These are phyloP conservation scores for Curvularia spicifera DNA, from an alignment of 2,329 filamentous ascomycete species.

Conservation along the genomic window DNA sequence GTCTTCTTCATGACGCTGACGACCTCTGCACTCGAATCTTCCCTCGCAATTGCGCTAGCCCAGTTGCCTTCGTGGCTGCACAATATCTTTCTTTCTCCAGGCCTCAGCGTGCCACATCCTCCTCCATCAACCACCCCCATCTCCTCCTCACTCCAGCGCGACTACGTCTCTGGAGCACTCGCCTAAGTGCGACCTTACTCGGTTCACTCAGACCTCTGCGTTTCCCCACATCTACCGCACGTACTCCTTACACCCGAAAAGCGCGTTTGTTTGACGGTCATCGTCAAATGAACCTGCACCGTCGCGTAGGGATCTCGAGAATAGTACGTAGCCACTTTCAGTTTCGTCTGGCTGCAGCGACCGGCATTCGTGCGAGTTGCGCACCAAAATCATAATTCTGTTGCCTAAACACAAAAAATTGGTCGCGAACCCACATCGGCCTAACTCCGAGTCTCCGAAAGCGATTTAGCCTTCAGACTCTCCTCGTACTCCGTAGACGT, in stretches of 20 bases:
- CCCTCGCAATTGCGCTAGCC: constrained; percentile 37
- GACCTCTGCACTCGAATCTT: constrained; percentile 36
- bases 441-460: constrained; percentile 24
- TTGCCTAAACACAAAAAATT: constrained; percentile 27
- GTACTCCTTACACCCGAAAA: constrained; percentile 44
- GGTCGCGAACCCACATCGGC: constrained; percentile 13
- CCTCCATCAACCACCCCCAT: constrained; percentile 12
- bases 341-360: constrained; percentile 8
- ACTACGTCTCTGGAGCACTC: constrained; percentile 15
- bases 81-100: constrained; percentile 36
- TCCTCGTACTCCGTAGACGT: not conserved
- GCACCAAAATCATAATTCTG: constrained; percentile 25
- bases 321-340: constrained; percentile 61
- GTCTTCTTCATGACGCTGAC: constrained; percentile 28
- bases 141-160: constrained; percentile 15
- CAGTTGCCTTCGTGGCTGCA: constrained; percentile 29
- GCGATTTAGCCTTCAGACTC: constrained; percentile 23
- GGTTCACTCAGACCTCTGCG: constrained; percentile 24
- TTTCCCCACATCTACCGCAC: constrained; percentile 21
- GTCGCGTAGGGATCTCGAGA: constrained; percentile 62
- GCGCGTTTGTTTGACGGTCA: constrained; percentile 90
- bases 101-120: constrained; percentile 33
- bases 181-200: constrained; percentile 18
- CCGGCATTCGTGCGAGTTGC: constrained; percentile 10
- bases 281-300: constrained; percentile 99